These are phyloP conservation scores for Rhizopus delemar DNA, from an alignment of 371 early-diverging fungal species.

Conservation along the genomic window DNA sequence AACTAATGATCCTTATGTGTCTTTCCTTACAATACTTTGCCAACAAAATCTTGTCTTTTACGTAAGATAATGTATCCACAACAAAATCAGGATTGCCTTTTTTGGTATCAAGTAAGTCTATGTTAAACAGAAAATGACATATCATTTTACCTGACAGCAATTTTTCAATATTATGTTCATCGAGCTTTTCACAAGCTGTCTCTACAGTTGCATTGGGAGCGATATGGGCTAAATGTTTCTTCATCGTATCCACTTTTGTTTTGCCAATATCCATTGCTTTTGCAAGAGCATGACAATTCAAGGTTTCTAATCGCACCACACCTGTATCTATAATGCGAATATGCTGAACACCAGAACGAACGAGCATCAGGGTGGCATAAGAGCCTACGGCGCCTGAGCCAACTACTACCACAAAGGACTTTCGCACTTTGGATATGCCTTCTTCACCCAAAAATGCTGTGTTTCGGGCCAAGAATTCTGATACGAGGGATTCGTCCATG, in stretches of 20 bases:
- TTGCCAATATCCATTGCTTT: slow-evolving; percentile 84
- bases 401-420: slow-evolving; percentile 88
- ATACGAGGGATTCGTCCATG: slow-evolving; percentile 69
- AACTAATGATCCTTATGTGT: slow-evolving; percentile 73
- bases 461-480: slow-evolving; percentile 88
- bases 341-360: slow-evolving; percentile 85
- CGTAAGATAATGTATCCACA: slow-evolving; percentile 88
- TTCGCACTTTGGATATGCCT: slow-evolving; percentile 61
- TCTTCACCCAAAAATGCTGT: slow-evolving; percentile 88
- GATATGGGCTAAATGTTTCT: slow-evolving; percentile 67
- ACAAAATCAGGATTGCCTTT: slow-evolving; percentile 66
- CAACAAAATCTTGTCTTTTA: slow-evolving; percentile 85
- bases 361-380: slow-evolving; percentile 88
- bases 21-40: slow-evolving; percentile 79
- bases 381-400: slow-evolving; percentile 96
- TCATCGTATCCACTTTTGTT: slow-evolving; percentile 77
- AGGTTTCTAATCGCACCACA: slow-evolving; percentile 78
- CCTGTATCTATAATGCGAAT: slow-evolving; percentile 91
- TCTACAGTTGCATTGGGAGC: slow-evolving; percentile 81
- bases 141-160: slow-evolving; percentile 60
- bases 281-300: slow-evolving; percentile 91
- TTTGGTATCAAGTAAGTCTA: no score
- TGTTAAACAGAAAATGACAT: neutral
- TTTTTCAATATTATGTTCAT: slow-evolving; percentile 55
- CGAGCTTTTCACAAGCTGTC: slow-evolving; percentile 67